A percentile compares a stretch with the other conserved stretches of the same genome.
phyloP scores from a whole-genome alignment of 352 stramenopile species.

The Pythium pyrilobum region DNA sequence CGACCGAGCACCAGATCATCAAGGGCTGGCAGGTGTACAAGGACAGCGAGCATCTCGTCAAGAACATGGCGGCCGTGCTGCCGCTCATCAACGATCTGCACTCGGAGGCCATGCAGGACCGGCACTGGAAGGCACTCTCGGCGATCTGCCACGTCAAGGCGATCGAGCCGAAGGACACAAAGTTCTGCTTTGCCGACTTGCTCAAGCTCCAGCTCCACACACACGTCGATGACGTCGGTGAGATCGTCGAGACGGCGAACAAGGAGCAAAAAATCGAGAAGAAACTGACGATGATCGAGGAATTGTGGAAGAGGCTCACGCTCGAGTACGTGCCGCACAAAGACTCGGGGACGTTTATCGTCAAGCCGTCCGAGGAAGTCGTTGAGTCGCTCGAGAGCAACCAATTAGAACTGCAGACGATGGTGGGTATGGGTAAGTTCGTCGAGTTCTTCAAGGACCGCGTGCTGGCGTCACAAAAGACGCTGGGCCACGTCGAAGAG shows the following conservation, averaged over 20 bases:
- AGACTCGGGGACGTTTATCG: constrained; percentile 79
- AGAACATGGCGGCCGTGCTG: constrained; percentile 83
- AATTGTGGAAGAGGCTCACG: constrained; percentile 75
- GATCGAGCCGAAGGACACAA: constrained; percentile 78
- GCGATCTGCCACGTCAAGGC: constrained; percentile 83
- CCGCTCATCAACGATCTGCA: constrained; percentile 94
- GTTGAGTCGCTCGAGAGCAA: constrained; percentile 85
- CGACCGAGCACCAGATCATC: constrained; percentile 77
- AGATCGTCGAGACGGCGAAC: constrained; percentile 86
- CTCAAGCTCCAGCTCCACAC: constrained; percentile 79
- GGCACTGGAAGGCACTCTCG: constrained; percentile 91
- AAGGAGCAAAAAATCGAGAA: constrained; percentile 90
- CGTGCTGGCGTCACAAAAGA: constrained; percentile 73
- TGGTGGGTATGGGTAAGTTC: constrained; percentile 90
- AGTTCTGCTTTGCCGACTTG: constrained; percentile 79
- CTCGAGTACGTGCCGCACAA: constrained; percentile 87
- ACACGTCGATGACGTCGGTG: constrained; percentile 81
- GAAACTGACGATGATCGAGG: constrained; percentile 86
- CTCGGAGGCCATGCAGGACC: constrained; percentile 91
- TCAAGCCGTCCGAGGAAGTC: constrained; percentile 83
- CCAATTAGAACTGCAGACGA: constrained; percentile 83
- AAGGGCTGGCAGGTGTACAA: constrained; percentile 88
- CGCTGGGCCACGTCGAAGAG: constrained; percentile 79
- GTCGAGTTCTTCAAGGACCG: constrained; percentile 88
- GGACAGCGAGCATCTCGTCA: constrained; percentile 81